phyloP scores from a whole-genome alignment of 495 filamentous ascomycete species.

The Trypethelium eluteriae region DNA sequence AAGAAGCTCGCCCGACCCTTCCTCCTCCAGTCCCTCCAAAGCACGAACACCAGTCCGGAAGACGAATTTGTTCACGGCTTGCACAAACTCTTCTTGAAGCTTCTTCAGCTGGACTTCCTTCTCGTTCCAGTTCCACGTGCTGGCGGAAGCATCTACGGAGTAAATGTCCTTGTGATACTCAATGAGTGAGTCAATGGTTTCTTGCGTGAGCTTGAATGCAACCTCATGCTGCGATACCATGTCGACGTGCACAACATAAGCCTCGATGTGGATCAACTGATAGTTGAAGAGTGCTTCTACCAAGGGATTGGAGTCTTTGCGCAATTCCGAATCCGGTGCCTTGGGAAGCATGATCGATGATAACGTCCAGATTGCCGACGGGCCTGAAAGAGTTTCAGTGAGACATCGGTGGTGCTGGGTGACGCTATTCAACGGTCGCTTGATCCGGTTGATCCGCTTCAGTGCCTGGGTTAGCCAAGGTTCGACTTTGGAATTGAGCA shows the following conservation, averaged over 20 bases:
- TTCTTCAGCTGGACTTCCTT: conserved; percentile 96
- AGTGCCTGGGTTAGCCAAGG: conserved; percentile 95
- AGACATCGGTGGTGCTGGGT: conserved; percentile 94
- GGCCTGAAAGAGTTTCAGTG: conserved; percentile 87
- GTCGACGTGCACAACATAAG: conserved; percentile 98
- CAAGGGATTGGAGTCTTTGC: conserved; percentile 76
- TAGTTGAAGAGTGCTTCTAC: conserved; percentile 90
- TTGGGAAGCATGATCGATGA: conserved; percentile 90
- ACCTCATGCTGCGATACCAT: conserved; percentile 98
- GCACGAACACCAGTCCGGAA: conserved; percentile 84
- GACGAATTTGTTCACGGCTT: conserved; percentile 95
- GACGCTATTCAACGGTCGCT: conserved; percentile 95
- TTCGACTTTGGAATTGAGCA: conserved; percentile 88
- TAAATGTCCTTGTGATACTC: conserved; percentile 97
- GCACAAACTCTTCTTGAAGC: conserved; percentile 93
- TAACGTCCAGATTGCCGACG: conserved; percentile 91
- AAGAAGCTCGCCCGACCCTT: conserved; percentile 88
- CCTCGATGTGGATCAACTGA: conserved; percentile 89
- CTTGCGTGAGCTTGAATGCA: conserved; percentile 95
- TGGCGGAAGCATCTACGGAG: conserved; percentile 80
- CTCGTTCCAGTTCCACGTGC: conserved; percentile 92
- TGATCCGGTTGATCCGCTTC: conserved; percentile 95
- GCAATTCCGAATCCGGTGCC: conserved; percentile 78
- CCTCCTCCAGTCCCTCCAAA: conserved; percentile 93
- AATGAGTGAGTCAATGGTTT: conserved; percentile 89